Evolutionary conservation across 2,329 filamentous ascomycete species (phyloP).

Genomic region (Chrysoporthe puriensis): DNA sequence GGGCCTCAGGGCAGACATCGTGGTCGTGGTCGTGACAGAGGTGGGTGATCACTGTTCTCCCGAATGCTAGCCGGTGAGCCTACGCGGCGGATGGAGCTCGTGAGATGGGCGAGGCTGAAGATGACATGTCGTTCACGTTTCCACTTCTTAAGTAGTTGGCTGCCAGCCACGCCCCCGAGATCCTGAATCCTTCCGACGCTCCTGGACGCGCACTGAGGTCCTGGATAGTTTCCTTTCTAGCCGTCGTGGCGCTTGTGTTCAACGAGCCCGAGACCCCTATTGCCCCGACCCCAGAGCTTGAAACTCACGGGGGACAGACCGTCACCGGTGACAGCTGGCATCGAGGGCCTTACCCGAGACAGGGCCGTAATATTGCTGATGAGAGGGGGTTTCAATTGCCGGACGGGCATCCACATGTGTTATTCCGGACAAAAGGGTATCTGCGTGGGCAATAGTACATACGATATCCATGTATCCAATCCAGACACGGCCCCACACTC

Average conservation of each 20-base stretch:
- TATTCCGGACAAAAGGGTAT: neutral
- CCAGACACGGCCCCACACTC: neutral
- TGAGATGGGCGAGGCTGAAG: neutral
- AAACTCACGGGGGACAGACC: neutral
- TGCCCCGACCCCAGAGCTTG: neutral
- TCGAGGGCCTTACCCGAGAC: neutral
- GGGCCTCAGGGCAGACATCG: slow-evolving; percentile 1
- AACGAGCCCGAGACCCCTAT: neutral
- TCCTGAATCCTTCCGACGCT: neutral
- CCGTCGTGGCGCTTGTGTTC: slow-evolving; percentile 1
- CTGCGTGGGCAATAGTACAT: neutral
- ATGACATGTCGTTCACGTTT: neutral
- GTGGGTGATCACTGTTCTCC: neutral
- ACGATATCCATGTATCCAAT: neutral
- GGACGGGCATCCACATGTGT: neutral
- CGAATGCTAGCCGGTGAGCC: no score
- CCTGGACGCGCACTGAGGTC: neutral
- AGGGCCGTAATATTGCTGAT: neutral
- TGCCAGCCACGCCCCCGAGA: neutral
- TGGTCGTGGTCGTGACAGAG: neutral
- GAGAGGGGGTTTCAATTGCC: neutral
- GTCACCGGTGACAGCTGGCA: neutral
- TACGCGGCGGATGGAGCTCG: no score
- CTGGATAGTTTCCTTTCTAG: no score
- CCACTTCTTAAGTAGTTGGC: neutral